Percentiles rank a stretch among this genome's conserved stretches.
Conservation (phyloP, 495 filamentous ascomycete genomes). For the Penicillium arizonense region DNA sequence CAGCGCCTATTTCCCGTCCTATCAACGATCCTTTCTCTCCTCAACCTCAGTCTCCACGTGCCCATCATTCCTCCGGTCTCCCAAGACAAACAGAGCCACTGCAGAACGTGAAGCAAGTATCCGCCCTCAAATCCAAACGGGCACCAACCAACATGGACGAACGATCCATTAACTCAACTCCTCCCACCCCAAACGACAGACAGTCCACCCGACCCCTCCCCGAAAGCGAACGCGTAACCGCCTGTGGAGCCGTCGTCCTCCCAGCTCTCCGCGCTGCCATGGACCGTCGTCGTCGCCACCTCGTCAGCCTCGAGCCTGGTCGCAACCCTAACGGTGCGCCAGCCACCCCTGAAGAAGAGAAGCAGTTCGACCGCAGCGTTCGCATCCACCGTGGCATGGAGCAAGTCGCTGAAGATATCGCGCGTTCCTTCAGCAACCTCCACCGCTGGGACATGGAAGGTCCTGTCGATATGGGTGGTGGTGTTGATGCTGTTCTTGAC, state of each 20-base stretch:
- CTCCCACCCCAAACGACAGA: conserved; percentile 7
- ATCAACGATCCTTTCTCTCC: conserved; percentile 5
- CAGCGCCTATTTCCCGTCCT: conserved; percentile 11
- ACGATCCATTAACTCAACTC: conserved; percentile 3
- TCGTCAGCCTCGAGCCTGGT: conserved; percentile 23
- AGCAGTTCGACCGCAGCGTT: conserved; percentile 50
- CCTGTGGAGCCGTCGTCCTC: conserved; percentile 65
- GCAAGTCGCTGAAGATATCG: conserved; percentile 71
- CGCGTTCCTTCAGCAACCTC: conserved; percentile 77
- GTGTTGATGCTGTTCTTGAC: conserved; percentile 82
- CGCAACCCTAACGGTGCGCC: conserved; percentile 9
- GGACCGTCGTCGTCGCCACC: conserved; percentile 59
- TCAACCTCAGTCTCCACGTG: not conserved
- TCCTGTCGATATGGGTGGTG: conserved; percentile 88
- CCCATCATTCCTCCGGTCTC: not conserved
- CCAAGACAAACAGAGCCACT: conserved; percentile 9
- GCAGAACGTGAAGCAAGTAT: conserved; percentile 3
- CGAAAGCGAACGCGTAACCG: conserved; percentile 15
- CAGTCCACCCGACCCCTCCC: not conserved
- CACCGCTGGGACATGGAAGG: conserved; percentile 79
- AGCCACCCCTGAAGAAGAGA: conserved; percentile 31
- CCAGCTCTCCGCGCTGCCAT: conserved; percentile 89
- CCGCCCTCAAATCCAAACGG: conserved; percentile 27
- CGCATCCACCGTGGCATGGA: conserved; percentile 80
- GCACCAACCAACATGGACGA: conserved; percentile 16